Percentiles rank a stretch among this genome's conserved stretches.
phyloP scores from a whole-genome alignment of 257 asterid species.

The Solanum rostratum region DNA sequence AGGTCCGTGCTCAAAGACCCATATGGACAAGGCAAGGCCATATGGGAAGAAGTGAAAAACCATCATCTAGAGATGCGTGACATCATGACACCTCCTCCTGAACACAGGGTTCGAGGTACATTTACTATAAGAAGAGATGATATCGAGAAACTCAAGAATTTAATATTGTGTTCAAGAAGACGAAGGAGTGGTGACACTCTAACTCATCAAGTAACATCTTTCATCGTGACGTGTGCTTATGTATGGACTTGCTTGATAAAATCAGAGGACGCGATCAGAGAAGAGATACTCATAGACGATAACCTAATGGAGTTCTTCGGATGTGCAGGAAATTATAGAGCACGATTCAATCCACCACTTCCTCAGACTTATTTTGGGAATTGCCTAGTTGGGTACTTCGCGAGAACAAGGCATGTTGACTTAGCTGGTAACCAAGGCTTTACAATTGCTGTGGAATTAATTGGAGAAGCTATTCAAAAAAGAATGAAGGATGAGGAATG shows the following conservation, averaged over 20 bases:
- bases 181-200: background rate
- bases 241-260: conserved; percentile 19
- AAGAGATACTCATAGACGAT: conserved; percentile 7
- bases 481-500: background rate
- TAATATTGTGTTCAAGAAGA: conserved; percentile 1
- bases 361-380: conserved; percentile 35
- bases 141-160: conserved; percentile 16
- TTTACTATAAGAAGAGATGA: conserved; percentile 1
- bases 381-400: conserved; percentile 1
- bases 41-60: conserved; percentile 4
- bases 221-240: conserved; percentile 10
- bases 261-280: background rate
- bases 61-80: background rate
- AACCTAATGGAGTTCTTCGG: conserved; percentile 21
- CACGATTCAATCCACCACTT: conserved; percentile 18
- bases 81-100: background rate
- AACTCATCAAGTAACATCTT: conserved; percentile 14
- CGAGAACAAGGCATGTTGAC: background rate
- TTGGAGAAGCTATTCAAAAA: conserved; percentile 1
- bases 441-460: background rate
- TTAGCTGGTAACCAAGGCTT: conserved; percentile 22
- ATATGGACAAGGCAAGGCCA: background rate
- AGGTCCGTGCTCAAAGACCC: background rate
- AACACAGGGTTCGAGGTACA: conserved; percentile 10
- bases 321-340: conserved; percentile 18